Evolutionary conservation across 495 filamentous ascomycete genomes (phyloP).

Genomic region (Ascobolus immersus): DNA sequence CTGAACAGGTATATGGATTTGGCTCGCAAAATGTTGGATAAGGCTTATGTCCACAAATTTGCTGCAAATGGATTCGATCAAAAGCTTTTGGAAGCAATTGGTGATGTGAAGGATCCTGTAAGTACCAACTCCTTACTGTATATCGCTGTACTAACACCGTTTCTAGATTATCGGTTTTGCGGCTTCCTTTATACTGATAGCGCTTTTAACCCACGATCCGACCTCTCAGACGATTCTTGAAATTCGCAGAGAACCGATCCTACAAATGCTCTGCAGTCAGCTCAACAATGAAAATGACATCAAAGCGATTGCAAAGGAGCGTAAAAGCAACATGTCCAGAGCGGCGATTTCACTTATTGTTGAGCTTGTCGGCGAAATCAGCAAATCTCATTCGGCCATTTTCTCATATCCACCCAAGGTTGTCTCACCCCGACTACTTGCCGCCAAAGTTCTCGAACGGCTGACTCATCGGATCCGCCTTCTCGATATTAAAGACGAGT

Average conservation of each 20-base stretch:
- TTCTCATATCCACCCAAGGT: conserved; percentile 24
- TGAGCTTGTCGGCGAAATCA: too few relatives aligned
- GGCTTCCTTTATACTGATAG: conserved; percentile 29
- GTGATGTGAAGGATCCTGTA: conserved; percentile 25
- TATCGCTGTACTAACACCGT: background rate
- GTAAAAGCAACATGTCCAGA: conserved; percentile 44
- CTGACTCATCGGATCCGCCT: conserved; percentile 29
- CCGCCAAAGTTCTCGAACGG: conserved; percentile 37
- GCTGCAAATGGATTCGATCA: conserved; percentile 46
- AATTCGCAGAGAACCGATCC: conserved; percentile 24
- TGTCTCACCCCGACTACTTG: conserved; percentile 36
- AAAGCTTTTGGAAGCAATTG: conserved; percentile 32
- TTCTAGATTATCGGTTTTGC: conserved; percentile 28
- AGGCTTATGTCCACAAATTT: conserved; percentile 41
- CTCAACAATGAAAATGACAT: conserved; percentile 30
- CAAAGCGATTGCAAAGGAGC: conserved; percentile 28
- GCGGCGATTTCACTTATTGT: conserved; percentile 27
- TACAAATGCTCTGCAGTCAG: conserved; percentile 26
- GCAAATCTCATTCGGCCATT: too few relatives aligned
- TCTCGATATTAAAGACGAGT: conserved; percentile 21
- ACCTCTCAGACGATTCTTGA: conserved; percentile 26
- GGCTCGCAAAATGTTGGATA: conserved; percentile 42
- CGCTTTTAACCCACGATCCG: conserved; percentile 26
- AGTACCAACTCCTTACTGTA: background rate
- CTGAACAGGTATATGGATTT: conserved; percentile 32